Base-by-base conservation (phyloP, 495 filamentous ascomycete genomes). In the Penicillium flavigenum region DNA sequence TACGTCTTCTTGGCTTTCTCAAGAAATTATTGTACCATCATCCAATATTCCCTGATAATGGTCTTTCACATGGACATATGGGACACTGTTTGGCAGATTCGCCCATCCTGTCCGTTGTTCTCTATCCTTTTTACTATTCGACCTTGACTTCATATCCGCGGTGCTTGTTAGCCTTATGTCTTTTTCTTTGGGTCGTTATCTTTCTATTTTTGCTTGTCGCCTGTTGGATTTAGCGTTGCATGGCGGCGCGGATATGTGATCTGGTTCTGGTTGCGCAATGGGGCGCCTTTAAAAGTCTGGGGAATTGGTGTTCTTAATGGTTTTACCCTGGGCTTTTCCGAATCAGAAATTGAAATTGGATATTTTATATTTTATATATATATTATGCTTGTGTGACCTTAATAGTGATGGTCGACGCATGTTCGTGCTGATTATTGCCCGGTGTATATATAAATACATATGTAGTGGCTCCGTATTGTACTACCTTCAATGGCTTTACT, bases 201-300 rank as follows among this genome's bases (percentile, higher is more conserved):
- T 24, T 51, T 26, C 7, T 31, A 10, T 22, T 41, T 34, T 34
- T 41, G 10, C 17, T 41, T 47, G 53, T 47, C 43, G 52, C 51
- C 42, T 46, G 20, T 55, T 59, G 27, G 45, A 50, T 59, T 54
- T 47, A 54, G 57, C 51, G 43, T 59, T 48, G 45, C 45, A 50
- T 59, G 50, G 51, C 51, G 57, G 57, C 57, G 57, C 53, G 49
- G 36, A 38, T 29, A 39, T 32, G 39, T 32, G 44, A 41, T 26
- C 29, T 38, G 12, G n/a, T 29, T 56, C 29, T 19, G 24, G 11
- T 31, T 46, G 20, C 14, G 26, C 8, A 16, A 16, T 29, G 24
- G 54, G 46, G 22, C 19, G 5, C 38, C 8, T 38, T 24, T 29
- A 61, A 61, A 61, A 54, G 36, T 61, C 54, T 44, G 54, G 48